Evolutionary conservation across 805 yeast genomes (phyloP).

Genomic region (Yarrowia osloensis): DNA sequence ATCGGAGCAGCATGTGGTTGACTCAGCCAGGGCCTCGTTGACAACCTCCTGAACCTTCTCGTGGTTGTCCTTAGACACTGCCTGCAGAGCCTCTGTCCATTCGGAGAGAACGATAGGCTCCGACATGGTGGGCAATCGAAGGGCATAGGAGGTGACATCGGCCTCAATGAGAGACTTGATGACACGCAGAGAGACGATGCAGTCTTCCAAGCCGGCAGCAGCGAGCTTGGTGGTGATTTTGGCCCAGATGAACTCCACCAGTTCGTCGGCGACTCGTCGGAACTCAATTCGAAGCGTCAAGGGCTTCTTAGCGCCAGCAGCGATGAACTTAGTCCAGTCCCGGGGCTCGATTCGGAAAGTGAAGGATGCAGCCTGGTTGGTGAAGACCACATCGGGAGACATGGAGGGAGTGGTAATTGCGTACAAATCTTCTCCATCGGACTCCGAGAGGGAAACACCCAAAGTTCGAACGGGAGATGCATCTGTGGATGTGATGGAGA

Average conservation of each 20-base stretch:
- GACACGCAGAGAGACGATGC: conserved; percentile 22
- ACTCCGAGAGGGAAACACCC: conserved; percentile 52
- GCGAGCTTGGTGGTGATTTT: conserved; percentile 29
- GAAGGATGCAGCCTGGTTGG: conserved; percentile 68
- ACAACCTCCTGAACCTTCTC: conserved; percentile 14
- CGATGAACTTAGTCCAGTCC: conserved; percentile 45
- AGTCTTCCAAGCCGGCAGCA: conserved; percentile 25
- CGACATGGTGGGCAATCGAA: conserved; percentile 29
- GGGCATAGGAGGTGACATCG: conserved; percentile 24
- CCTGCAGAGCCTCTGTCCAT: conserved; percentile 11
- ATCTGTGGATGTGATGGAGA: conserved; percentile 63
- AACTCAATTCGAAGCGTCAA: conserved; percentile 33
- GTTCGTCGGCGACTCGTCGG: conserved; percentile 36
- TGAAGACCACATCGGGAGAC: conserved; percentile 51
- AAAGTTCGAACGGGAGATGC: conserved; percentile 48
- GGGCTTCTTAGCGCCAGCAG: conserved; percentile 37
- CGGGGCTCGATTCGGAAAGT: conserved; percentile 54
- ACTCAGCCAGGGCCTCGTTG: conserved; percentile 16
- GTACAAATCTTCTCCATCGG: conserved; percentile 45
- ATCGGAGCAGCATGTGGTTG: neutral
- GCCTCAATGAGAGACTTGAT: conserved; percentile 31
- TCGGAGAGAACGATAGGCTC: conserved; percentile 12
- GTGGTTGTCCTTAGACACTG: conserved; percentile 11
- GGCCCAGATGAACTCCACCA: conserved; percentile 26
- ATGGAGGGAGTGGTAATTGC: conserved; percentile 42